phyloP scores from a whole-genome alignment of 345 rosid genomes.

The Boechera retrofracta region DNA sequence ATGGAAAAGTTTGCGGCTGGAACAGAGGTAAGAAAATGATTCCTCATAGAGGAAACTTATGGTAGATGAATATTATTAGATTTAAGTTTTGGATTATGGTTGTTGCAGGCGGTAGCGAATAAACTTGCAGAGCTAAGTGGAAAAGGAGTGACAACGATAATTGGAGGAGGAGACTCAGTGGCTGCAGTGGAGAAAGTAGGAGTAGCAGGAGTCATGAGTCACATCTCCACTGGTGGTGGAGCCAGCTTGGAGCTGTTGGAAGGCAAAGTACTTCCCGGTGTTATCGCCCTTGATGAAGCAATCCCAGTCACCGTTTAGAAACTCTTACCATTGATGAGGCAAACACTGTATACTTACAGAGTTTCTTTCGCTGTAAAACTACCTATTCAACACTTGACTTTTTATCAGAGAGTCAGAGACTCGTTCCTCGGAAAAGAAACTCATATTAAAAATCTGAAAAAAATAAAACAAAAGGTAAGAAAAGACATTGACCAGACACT shows the following conservation, averaged over 20 bases:
- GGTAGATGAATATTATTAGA: not conserved
- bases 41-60: not conserved
- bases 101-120: constrained; percentile 73
- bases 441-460: not conserved
- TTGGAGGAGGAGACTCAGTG: constrained; percentile 97
- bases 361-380: constrained; percentile 25
- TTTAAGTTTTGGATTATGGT: constrained; percentile 1
- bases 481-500: constrained; percentile 13
- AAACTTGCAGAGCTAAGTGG: constrained; percentile 86
- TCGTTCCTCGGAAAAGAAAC: constrained; percentile 1
- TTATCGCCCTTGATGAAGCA: constrained; percentile 83
- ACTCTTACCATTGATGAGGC: constrained; percentile 25
- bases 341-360: not conserved
- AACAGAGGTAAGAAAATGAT: constrained; percentile 65
- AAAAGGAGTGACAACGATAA: constrained; percentile 91
- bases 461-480: not conserved
- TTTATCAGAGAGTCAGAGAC: not conserved
- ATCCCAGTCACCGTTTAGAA: constrained; percentile 43
- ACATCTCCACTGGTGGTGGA: constrained; percentile 96
- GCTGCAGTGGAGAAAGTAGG: constrained; percentile 97
- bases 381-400: not conserved
- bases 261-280: constrained; percentile 94
- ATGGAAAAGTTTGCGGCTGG: constrained; percentile 88
- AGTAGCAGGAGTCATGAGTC: constrained; percentile 94
- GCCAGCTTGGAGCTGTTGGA: constrained; percentile 98